phyloP scores from a whole-genome alignment of 495 filamentous ascomycete genomes.

The Penicillium angulare region DNA sequence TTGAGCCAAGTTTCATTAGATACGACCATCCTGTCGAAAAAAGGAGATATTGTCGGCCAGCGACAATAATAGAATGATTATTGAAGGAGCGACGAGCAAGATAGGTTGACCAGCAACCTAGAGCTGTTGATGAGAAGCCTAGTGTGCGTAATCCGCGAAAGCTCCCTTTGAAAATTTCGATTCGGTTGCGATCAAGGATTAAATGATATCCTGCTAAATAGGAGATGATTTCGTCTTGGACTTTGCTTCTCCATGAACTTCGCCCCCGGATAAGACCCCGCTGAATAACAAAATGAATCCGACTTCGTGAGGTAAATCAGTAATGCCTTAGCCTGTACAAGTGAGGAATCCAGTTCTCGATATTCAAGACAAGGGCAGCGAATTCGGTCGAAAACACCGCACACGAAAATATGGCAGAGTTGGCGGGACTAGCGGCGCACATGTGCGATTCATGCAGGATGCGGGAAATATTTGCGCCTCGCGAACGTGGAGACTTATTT shows the following conservation, averaged over 20 bases:
- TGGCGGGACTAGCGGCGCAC: too few relatives aligned
- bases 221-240: neutral
- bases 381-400: too few relatives aligned
- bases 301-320: too few relatives aligned
- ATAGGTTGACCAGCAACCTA: constrained; percentile 30
- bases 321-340: too few relatives aligned
- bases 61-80: constrained; percentile 10
- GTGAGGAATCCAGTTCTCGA: too few relatives aligned
- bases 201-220: neutral
- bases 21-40: constrained; percentile 10
- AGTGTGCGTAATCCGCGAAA: neutral
- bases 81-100: constrained; percentile 23
- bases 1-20: constrained; percentile 16
- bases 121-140: neutral
- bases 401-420: too few relatives aligned
- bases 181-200: neutral
- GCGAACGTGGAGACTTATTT: neutral
- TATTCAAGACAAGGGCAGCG: too few relatives aligned
- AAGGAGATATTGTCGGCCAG: constrained; percentile 19
- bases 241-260: neutral
- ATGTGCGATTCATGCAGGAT: too few relatives aligned
- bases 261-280: neutral
- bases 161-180: neutral
- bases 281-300: too few relatives aligned
- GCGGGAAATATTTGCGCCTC: too few relatives aligned